Conservation (phyloP, 1,139 yeast species). For the Kluyveromyces marxianus region DNA sequence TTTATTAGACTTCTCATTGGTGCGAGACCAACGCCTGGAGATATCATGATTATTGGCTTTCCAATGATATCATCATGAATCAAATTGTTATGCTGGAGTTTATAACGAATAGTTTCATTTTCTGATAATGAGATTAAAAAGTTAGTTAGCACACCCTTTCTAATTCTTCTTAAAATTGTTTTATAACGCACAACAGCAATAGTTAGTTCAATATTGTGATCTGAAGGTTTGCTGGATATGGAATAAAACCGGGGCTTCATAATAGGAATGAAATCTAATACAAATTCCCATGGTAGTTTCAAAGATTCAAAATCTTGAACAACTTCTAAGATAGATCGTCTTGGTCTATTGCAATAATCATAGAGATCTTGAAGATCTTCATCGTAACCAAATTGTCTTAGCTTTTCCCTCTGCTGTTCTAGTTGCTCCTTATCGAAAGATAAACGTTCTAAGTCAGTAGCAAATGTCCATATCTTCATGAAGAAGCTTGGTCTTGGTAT, state of each 20-base stretch:
- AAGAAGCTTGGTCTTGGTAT: constrained; percentile 85
- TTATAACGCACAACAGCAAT: constrained; percentile 82
- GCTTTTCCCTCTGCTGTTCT: constrained; percentile 63
- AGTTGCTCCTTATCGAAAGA: constrained; percentile 26
- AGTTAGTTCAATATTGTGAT: constrained; percentile 39
- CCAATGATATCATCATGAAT: constrained; percentile 18
- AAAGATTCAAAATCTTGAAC: constrained; percentile 71
- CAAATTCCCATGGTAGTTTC: constrained; percentile 61
- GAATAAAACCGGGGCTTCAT: constrained; percentile 79
- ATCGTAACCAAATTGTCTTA: constrained; percentile 65
- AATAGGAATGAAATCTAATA: constrained; percentile 70
- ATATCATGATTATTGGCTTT: constrained; percentile 61
- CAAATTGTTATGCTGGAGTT: constrained; percentile 45
- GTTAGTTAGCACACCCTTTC: constrained; percentile 78
- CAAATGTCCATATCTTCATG: constrained; percentile 61
- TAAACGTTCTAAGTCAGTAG: constrained; percentile 36
- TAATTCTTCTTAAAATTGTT: constrained; percentile 66
- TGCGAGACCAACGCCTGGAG: constrained; percentile 93
- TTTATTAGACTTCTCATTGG: constrained; percentile 66
- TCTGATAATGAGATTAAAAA: constrained; percentile 51
- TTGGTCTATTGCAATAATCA: constrained; percentile 85
- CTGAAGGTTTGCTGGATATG: constrained; percentile 56
- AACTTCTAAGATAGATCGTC: constrained; percentile 80
- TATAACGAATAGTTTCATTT: constrained; percentile 48
- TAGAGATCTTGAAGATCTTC: constrained; percentile 72